Evolutionary conservation across 2,329 filamentous ascomycete genomes (phyloP).

Genomic region (Sporothrix mexicana): DNA sequence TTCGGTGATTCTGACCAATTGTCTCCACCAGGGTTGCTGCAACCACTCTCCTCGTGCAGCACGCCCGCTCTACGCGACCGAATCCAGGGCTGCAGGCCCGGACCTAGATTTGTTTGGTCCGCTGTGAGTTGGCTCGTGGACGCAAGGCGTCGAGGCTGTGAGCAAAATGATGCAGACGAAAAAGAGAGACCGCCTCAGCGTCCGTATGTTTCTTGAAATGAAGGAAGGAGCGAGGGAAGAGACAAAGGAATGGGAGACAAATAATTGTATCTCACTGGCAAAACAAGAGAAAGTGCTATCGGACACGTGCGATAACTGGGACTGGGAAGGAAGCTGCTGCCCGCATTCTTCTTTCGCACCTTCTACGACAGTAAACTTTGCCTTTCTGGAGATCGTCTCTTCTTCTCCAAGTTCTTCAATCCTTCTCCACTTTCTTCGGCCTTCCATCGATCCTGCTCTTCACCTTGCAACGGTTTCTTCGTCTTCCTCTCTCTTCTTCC

Average conservation of each 20-base stretch:
- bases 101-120: constrained; percentile 5
- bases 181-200: not conserved
- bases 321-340: not conserved
- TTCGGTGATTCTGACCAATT: constrained; percentile 8
- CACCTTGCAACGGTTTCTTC: constrained; percentile 14
- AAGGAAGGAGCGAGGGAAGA: not conserved
- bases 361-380: not conserved
- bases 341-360: constrained; percentile 4
- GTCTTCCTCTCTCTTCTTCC: not conserved
- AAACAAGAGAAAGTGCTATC: not conserved
- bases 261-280: not conserved
- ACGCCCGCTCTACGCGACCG: constrained; percentile 14
- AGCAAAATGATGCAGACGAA: constrained; percentile 7
- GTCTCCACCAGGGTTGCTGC: not conserved
- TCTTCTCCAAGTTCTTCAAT: constrained; percentile 6
- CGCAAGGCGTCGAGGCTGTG: constrained; percentile 30
- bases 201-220: not conserved
- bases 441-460: not conserved
- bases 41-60: constrained; percentile 8
- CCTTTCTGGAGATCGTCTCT: constrained; percentile 13
- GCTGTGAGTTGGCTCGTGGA: not conserved
- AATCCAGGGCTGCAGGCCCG: not conserved
- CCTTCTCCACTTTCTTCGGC: constrained; percentile 21
- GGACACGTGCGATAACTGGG: not conserved
- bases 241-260: not conserved